phyloP scores from a whole-genome alignment of 768 basidiomycete species.

The Lentinula detonsa region DNA sequence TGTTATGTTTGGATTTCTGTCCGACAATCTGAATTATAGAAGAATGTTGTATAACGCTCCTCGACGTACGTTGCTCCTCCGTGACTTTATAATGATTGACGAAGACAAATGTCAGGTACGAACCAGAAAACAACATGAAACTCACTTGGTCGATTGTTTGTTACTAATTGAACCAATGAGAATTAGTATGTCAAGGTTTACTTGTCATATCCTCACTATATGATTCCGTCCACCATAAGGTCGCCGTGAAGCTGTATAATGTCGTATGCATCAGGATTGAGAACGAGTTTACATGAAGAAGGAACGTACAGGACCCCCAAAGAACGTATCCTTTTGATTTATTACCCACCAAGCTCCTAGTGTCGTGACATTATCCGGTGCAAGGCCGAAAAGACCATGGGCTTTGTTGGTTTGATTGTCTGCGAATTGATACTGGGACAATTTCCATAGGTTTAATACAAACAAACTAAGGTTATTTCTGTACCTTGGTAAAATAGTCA shows the following conservation, averaged over 20 bases:
- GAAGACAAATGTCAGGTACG: too few species aligned
- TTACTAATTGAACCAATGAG: too few species aligned
- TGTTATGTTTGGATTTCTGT: conserved; percentile 14
- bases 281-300: not conserved
- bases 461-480: not conserved
- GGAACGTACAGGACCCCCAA: conserved; percentile 9
- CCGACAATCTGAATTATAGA: too few species aligned
- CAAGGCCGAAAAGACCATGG: conserved; percentile 14
- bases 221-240: conserved; percentile 10
- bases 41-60: too few species aligned
- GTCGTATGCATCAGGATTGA: not conserved
- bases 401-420: conserved; percentile 25
- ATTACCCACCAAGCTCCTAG: conserved; percentile 23
- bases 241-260: conserved; percentile 2
- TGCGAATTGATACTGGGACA: conserved; percentile 17
- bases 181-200: not conserved
- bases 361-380: conserved; percentile 6
- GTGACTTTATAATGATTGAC: too few species aligned
- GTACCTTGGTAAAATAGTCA: conserved; percentile 20
- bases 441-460: not conserved
- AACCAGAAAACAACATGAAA: too few species aligned
- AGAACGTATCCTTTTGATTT: conserved; percentile 20
- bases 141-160: too few species aligned
- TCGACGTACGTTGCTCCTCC: too few species aligned
- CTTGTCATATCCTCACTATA: not conserved